These are phyloP conservation scores for Eucommia ulmoides DNA, from an alignment of 257 asterid genomes.

Conservation along the genomic window DNA sequence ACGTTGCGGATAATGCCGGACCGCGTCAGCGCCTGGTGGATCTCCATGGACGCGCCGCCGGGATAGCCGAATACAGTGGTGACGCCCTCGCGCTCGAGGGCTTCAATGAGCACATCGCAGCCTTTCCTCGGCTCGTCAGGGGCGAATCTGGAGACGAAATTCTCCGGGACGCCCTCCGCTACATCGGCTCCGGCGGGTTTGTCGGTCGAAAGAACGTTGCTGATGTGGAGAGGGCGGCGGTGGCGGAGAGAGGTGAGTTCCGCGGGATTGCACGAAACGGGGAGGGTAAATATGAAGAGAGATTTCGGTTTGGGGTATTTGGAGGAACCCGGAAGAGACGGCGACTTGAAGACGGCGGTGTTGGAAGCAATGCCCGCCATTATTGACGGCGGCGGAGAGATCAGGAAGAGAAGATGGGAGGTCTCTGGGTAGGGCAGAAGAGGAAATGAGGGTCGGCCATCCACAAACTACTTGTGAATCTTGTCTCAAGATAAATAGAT, in stretches of 20 bases:
- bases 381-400: not conserved
- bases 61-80: conserved; percentile 17
- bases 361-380: conserved; percentile 7
- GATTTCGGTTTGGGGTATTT: not conserved
- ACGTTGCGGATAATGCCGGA: conserved; percentile 10
- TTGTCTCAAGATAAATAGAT: no score
- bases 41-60: conserved; percentile 18
- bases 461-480: no score
- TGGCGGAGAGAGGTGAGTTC: not conserved
- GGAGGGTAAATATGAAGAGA: not conserved
- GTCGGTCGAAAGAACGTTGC: conserved; percentile 5
- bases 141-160: conserved; percentile 2
- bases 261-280: not conserved
- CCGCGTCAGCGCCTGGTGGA: conserved; percentile 12
- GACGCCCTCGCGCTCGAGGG: conserved; percentile 16
- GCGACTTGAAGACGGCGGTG: not conserved
- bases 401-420: not conserved
- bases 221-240: not conserved
- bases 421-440: no score
- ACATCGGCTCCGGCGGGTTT: not conserved
- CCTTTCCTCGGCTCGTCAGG: conserved; percentile 13
- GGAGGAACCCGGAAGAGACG: not conserved
- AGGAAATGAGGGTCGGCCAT: no score
- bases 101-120: conserved; percentile 16
- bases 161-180: not conserved